Evolutionary conservation across 1,139 yeast species (phyloP).

Genomic region (Lodderomyces metapsilosis): DNA sequence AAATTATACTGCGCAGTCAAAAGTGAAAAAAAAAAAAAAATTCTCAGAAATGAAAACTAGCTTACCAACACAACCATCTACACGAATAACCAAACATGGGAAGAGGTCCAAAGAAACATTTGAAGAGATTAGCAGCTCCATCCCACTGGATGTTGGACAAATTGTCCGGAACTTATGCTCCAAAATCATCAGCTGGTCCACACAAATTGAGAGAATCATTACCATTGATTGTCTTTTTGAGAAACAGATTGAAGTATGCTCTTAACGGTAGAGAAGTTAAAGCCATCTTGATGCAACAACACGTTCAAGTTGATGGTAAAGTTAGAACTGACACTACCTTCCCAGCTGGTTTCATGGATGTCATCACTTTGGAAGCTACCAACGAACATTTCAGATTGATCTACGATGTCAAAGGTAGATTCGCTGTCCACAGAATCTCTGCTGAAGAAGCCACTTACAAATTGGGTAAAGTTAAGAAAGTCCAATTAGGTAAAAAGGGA

Average conservation of each 20-base stretch:
- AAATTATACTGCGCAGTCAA: background rate
- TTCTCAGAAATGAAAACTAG: too few relatives aligned
- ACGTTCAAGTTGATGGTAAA: conserved; percentile 98
- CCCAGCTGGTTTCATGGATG: conserved; percentile 99
- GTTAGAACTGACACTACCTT: conserved; percentile 97
- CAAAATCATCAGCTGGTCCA: conserved; percentile 99
- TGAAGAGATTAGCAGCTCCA: conserved; percentile 62
- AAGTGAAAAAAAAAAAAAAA: background rate
- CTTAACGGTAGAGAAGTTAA: conserved; percentile 99
- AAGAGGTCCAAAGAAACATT: conserved; percentile 42
- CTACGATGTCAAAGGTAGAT: conserved; percentile 98
- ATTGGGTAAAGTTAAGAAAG: conserved; percentile 96
- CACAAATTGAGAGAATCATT: conserved; percentile 99
- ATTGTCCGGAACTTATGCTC: conserved; percentile 98
- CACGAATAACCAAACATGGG: conserved; percentile 19
- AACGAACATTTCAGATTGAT: conserved; percentile 98
- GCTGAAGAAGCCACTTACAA: conserved; percentile 98
- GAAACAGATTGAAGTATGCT: conserved; percentile 99
- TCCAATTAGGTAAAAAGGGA: conserved; percentile 97
- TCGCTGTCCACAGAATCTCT: conserved; percentile 98
- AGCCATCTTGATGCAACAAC: conserved; percentile 99
- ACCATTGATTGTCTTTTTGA: conserved; percentile 95
- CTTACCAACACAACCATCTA: too few relatives aligned
- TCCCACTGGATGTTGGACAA: conserved; percentile 99
- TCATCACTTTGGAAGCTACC: conserved; percentile 93